Conservation (phyloP, 2,329 filamentous ascomycete genomes). For the Chrysoporthe puriensis region DNA sequence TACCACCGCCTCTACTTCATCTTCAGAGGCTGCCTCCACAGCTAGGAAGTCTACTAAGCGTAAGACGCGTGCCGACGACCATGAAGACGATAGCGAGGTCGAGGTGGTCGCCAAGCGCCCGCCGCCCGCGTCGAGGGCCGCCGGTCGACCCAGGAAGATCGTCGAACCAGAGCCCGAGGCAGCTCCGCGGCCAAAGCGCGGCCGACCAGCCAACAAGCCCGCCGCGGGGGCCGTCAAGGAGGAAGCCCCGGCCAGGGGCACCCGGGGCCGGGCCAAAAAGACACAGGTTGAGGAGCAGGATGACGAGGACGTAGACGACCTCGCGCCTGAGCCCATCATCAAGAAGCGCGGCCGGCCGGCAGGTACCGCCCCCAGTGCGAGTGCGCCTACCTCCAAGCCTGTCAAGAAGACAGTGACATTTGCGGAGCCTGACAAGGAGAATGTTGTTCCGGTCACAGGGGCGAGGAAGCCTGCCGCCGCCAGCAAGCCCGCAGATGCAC, state of each 20-base stretch:
- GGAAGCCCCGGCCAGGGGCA: conserved; percentile 34
- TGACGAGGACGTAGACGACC: conserved; percentile 35
- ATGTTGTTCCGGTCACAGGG: conserved; percentile 48
- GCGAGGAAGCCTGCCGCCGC: conserved; percentile 42
- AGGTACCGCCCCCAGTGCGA: conserved; percentile 40
- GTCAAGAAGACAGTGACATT: conserved; percentile 67
- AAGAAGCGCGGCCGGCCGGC: conserved; percentile 43
- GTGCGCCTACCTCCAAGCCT: conserved; percentile 45
- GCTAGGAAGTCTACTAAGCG: conserved; percentile 46
- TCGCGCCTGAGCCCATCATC: conserved; percentile 39
- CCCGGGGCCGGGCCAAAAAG: conserved; percentile 37
- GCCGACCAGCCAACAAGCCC: conserved; percentile 39
- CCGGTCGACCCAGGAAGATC: conserved; percentile 49
- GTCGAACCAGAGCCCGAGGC: conserved; percentile 31
- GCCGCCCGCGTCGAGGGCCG: conserved; percentile 30
- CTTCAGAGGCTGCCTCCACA: conserved; percentile 34
- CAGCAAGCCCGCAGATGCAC: conserved; percentile 39
- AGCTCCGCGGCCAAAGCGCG: conserved; percentile 32
- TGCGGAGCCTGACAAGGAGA: conserved; percentile 68
- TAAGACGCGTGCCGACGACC: conserved; percentile 59
- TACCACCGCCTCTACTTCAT: conserved; percentile 39
- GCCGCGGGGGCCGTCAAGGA: conserved; percentile 32
- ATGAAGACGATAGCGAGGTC: conserved; percentile 52
- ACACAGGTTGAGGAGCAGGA: conserved; percentile 32
- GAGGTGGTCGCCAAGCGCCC: conserved; percentile 38